phyloP scores from a whole-genome alignment of 768 basidiomycete species.

The Sporobolomyces pararoseus region DNA sequence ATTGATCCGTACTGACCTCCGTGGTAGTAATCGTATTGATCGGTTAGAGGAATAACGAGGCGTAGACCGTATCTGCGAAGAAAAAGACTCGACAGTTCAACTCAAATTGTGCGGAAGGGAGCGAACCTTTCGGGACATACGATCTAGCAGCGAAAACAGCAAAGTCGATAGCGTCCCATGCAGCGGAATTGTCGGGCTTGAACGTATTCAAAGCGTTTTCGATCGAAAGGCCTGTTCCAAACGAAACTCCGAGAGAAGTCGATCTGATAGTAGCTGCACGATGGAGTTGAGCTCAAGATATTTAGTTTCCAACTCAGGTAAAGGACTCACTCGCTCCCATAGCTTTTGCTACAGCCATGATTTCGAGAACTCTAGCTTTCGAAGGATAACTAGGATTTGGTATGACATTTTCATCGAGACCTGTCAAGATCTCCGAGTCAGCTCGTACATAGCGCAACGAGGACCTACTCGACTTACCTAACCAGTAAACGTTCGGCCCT shows the following conservation, averaged over 20 bases:
- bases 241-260: conserved; percentile 48
- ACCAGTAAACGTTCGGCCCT: conserved; percentile 46
- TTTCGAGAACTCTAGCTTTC: conserved; percentile 38
- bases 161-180: conserved; percentile 47
- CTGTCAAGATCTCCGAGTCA: not conserved
- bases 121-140: conserved; percentile 3
- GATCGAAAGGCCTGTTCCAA: conserved; percentile 47
- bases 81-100: not conserved
- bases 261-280: conserved; percentile 45
- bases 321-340: conserved; percentile 45
- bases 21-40: conserved; percentile 44
- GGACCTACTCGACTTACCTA: conserved; percentile 35
- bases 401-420: conserved; percentile 45
- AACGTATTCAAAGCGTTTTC: conserved; percentile 46
- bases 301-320: no score
- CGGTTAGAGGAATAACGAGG: conserved; percentile 42
- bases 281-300: no score
- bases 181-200: conserved; percentile 45
- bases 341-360: conserved; percentile 42
- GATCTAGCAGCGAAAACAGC: conserved; percentile 42
- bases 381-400: conserved; percentile 38
- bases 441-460: not conserved
- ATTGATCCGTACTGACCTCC: conserved; percentile 9
- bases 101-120: not conserved
- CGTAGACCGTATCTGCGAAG: conserved; percentile 38